Conservation (phyloP, 2,329 filamentous ascomycete genomes). For the Tricladium varicosporioides region DNA sequence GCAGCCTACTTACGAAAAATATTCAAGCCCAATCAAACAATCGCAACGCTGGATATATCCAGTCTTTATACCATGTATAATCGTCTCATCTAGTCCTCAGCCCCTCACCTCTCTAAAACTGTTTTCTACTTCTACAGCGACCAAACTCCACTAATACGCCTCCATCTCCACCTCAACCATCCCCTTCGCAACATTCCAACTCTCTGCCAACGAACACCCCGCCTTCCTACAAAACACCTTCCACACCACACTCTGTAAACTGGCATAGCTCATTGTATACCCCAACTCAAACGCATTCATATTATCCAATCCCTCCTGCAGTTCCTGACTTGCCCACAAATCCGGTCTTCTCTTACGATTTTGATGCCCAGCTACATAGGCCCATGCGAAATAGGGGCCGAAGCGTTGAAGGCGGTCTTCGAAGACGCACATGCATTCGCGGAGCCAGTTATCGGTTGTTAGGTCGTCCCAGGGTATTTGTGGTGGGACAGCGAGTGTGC, state of each 20-base stretch:
- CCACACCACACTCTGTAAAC: conserved; percentile 31
- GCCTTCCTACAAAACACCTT: conserved; percentile 22
- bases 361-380: conserved; percentile 17
- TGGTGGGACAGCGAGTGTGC: neutral
- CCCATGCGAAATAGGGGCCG: conserved; percentile 28
- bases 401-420: conserved; percentile 26
- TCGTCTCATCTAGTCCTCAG: too few relatives aligned
- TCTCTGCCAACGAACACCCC: conserved; percentile 16
- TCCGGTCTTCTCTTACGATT: conserved; percentile 9
- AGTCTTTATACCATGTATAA: too few relatives aligned
- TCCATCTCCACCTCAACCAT: conserved; percentile 24
- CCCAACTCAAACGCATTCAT: conserved; percentile 29
- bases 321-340: conserved; percentile 18
- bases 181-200: conserved; percentile 23
- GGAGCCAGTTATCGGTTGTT: conserved; percentile 17
- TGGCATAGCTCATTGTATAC: conserved; percentile 28
- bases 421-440: conserved; percentile 29
- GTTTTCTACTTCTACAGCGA: too few relatives aligned
- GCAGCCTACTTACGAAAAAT: too few relatives aligned
- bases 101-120: too few relatives aligned
- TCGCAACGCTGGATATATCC: too few relatives aligned
- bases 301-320: conserved; percentile 25
- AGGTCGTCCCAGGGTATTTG: conserved; percentile 6
- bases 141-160: conserved; percentile 11
- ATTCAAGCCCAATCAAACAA: too few relatives aligned